Percentiles rank a stretch among this genome's conserved stretches.
Conservation (phyloP, 179 eudicot genomes). For the Patellifolia procumbens region DNA sequence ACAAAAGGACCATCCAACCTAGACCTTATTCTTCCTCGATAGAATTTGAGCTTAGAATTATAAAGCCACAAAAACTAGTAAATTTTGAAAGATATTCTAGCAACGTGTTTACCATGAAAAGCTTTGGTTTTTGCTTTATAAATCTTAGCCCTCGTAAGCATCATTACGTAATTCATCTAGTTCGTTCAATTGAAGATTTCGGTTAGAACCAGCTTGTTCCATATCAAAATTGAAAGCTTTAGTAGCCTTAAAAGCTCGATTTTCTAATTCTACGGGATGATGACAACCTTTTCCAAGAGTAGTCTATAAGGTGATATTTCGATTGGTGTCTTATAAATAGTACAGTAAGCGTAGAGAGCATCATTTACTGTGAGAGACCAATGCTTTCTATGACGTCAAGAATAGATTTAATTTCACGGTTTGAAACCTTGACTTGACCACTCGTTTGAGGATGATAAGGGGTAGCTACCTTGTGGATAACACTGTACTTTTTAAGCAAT, state of each 20-base stretch:
- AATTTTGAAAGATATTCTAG: neutral
- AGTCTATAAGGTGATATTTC: too few species aligned
- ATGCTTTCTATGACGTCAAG: neutral
- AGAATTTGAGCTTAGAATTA: too few species aligned
- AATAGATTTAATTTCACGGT: neutral
- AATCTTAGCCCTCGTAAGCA: neutral
- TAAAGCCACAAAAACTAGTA: neutral
- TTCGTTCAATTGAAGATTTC: neutral
- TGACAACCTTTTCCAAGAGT: too few species aligned
- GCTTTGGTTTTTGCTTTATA: neutral
- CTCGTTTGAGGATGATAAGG: too few species aligned
- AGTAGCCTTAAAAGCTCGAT: too few species aligned
- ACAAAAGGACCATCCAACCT: too few species aligned
- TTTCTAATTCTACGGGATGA: too few species aligned
- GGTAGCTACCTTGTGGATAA: neutral
- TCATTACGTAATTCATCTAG: neutral
- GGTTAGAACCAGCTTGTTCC: too few species aligned
- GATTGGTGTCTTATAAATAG: neutral
- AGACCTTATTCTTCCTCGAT: too few species aligned
- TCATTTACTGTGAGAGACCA: neutral
- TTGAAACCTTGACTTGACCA: too few species aligned
- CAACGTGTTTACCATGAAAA: neutral
- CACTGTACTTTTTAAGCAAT: neutral
- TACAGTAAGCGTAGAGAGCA: neutral
- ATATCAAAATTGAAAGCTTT: too few species aligned